phyloP scores from a whole-genome alignment of 1,284 basidiomycete genomes.

The Farysia itapuensis region DNA sequence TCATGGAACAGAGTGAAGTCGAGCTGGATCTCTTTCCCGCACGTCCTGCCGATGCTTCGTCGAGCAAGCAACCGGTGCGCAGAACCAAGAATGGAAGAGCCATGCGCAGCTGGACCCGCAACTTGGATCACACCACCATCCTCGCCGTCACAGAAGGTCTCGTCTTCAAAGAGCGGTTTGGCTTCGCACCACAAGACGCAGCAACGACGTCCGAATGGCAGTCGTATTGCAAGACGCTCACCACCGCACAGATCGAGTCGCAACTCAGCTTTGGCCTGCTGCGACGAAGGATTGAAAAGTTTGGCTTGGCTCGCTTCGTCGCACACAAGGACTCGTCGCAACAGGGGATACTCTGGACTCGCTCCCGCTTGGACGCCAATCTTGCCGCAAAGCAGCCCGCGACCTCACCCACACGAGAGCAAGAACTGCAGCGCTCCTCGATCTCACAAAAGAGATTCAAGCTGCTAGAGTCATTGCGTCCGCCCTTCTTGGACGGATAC shows the following conservation, averaged over 20 bases:
- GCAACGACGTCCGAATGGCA: constrained; percentile 3
- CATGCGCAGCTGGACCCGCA: constrained; percentile 57
- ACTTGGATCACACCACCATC: constrained; percentile 55
- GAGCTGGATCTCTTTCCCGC: constrained; percentile 47
- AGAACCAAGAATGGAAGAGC: constrained; percentile 32
- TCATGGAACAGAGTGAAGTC: constrained; percentile 58
- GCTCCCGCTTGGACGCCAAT: constrained; percentile 8
- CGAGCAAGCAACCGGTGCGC: constrained; percentile 11
- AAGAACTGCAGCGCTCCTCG: constrained; percentile 12
- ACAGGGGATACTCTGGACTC: constrained; percentile 46
- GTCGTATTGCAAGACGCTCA: constrained; percentile 36
- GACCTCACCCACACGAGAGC: constrained; percentile 1
- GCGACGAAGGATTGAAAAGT: constrained; percentile 54
- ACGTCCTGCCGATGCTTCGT: constrained; percentile 1
- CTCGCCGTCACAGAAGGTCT: constrained; percentile 55
- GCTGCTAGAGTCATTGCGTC: constrained; percentile 51
- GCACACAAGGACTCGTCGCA: constrained; percentile 55
- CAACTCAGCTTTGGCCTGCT: constrained; percentile 47
- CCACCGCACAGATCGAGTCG: constrained; percentile 49
- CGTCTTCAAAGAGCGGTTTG: constrained; percentile 39
- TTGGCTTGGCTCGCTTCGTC: constrained; percentile 54
- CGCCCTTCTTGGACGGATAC: constrained; percentile 57
- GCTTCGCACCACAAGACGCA: constrained; percentile 8
- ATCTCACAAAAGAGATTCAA: constrained; percentile 32
- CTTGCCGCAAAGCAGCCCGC: neutral